These are phyloP conservation scores for Pseudisothecium myosuroides DNA, from an alignment of 225 moss, liverwort and hornwort genomes.

Conservation along the genomic window DNA sequence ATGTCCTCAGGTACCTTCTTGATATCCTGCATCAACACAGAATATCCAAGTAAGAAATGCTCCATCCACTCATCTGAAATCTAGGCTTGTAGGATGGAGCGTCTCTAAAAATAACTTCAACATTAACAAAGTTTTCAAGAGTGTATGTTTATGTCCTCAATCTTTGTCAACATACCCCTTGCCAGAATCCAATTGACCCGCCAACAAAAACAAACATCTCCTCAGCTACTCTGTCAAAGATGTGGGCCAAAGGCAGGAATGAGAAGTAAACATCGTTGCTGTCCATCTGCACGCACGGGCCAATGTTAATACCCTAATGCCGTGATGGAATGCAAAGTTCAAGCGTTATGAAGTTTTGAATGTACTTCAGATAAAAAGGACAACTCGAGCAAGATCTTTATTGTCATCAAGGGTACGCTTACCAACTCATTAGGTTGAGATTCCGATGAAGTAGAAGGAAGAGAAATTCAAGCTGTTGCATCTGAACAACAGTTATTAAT, in stretches of 20 bases:
- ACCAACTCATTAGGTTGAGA: background rate
- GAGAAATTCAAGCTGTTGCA: background rate
- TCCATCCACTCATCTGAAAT: background rate
- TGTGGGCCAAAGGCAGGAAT: constrained; percentile 78
- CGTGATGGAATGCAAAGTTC: background rate
- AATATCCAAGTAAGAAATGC: background rate
- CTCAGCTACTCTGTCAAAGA: constrained; percentile 71
- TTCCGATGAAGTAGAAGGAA: background rate
- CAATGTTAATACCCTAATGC: background rate
- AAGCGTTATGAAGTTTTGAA: background rate
- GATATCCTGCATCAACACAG: constrained; percentile 33
- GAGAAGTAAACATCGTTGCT: constrained; percentile 54
- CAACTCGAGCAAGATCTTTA: background rate
- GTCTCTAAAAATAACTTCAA: background rate
- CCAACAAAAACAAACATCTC: constrained; percentile 52
- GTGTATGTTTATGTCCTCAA: background rate
- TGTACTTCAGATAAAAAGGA: background rate
- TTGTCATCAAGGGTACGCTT: background rate
- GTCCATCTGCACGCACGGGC: constrained; percentile 28
- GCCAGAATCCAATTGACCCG: constrained; percentile 75
- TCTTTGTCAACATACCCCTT: constrained; percentile 43
- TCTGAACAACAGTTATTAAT: background rate
- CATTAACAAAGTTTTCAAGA: background rate
- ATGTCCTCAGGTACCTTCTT: constrained; percentile 65
- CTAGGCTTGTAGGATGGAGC: background rate